Percentiles rank a stretch among this genome's conserved stretches.
These are phyloP conservation scores for Erigeron canadensis DNA, from an alignment of 129 eudicot genomes.

Conservation along the genomic window DNA sequence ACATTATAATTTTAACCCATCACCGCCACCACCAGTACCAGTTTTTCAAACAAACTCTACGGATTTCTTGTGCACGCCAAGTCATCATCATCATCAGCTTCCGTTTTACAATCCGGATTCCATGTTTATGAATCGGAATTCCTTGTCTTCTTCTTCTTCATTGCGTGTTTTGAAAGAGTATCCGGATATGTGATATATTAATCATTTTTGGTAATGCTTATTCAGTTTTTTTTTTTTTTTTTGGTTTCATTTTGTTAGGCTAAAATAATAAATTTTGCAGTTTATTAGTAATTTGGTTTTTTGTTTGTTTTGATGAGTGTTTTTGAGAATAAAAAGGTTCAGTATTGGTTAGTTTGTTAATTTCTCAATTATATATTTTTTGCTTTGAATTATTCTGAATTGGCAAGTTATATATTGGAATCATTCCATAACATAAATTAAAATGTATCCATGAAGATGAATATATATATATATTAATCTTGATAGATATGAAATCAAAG, in stretches of 20 bases:
- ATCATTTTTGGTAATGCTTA: neutral
- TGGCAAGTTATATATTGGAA: no score
- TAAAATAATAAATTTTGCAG: slow-evolving; percentile 20
- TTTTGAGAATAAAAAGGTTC: neutral
- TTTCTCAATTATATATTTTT: neutral
- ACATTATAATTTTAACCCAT: slow-evolving; percentile 33
- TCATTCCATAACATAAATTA: no score
- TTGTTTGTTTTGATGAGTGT: slow-evolving; percentile 18
- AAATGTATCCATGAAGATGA: no score
- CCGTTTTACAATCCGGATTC: slow-evolving; percentile 47
- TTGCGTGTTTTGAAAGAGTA: slow-evolving; percentile 48
- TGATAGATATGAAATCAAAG: no score
- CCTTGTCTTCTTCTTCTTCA: slow-evolving; percentile 41
- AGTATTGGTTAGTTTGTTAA: slow-evolving; percentile 22
- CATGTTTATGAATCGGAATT: slow-evolving; percentile 40
- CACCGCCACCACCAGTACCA: slow-evolving; percentile 45
- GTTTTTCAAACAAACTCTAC: slow-evolving; percentile 31
- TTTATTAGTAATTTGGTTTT: slow-evolving; percentile 18
- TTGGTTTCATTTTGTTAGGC: neutral
- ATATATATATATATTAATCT: no score
- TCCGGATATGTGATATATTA: slow-evolving; percentile 38
- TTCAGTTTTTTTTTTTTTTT: neutral
- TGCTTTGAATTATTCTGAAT: no score
- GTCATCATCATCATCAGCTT: slow-evolving; percentile 36
- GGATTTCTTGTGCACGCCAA: slow-evolving; percentile 33